A percentile compares a stretch with the other conserved stretches of the same genome.
phyloP scores from a whole-genome alignment of 2,329 filamentous ascomycete species.

The Aspergillus quadrilineatus region DNA sequence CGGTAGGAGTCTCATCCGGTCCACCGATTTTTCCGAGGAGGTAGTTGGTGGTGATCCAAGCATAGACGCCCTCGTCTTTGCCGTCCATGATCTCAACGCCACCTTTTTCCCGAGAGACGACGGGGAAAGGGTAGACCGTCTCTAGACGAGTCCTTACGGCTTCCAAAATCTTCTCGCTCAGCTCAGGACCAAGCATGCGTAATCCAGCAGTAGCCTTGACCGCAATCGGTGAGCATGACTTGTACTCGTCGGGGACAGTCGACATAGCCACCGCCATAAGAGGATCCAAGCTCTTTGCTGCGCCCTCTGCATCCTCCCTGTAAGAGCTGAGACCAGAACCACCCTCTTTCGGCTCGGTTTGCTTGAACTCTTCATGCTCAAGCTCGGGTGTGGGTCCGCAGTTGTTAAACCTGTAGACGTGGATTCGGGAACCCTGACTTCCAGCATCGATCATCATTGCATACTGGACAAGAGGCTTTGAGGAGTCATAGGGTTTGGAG shows the following conservation, averaged over 20 bases:
- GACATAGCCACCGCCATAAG: conserved; percentile 84
- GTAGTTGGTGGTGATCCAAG: conserved; percentile 99
- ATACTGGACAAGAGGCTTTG: conserved; percentile 94
- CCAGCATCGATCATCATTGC: conserved; percentile 98
- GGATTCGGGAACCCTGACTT: conserved; percentile 95
- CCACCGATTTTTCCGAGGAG: conserved; percentile 95
- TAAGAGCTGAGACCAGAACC: conserved; percentile 81
- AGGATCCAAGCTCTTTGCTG: conserved; percentile 83
- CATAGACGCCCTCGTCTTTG: conserved; percentile 94
- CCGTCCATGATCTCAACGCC: conserved; percentile 98
- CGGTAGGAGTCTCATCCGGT: conserved; percentile 84
- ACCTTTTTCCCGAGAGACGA: conserved; percentile 78
- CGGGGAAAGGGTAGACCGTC: conserved; percentile 88
- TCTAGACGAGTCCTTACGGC: conserved; percentile 83
- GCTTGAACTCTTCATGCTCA: conserved; percentile 87
- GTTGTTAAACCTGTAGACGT: conserved; percentile 99
- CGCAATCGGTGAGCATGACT: conserved; percentile 89
- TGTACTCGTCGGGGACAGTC: conserved; percentile 81
- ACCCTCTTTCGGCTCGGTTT: conserved; percentile 82
- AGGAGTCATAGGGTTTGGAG: conserved; percentile 76
- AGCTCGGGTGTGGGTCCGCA: conserved; percentile 93
- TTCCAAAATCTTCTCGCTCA: conserved; percentile 78
- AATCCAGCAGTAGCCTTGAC: conserved; percentile 97
- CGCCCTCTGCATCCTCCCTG: conserved; percentile 78
- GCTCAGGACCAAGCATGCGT: conserved; percentile 77